Evolutionary conservation across 331 rosid species (phyloP), one percentile per base, ranked within the genome.

Genomic region (Prunus yedoensis): DNA sequence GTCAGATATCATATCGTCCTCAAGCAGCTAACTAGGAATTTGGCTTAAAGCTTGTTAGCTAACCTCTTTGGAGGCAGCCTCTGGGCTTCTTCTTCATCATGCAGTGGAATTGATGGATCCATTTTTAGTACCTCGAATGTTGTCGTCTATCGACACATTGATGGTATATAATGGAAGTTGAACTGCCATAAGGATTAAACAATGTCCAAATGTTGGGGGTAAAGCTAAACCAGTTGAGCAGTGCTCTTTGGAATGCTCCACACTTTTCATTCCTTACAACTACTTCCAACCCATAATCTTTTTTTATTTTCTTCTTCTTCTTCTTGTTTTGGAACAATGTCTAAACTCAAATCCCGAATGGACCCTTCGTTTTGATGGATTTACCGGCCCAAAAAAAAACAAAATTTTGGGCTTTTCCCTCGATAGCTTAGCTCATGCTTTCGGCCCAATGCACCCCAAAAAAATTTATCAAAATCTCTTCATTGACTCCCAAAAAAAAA

Each of bases 31-130:
- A 14, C 54, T 2, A n/a, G 68, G 68, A 63, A n/a, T 63, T 32
- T 63, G 23, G 47, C 13, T 41, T 10, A 0, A 63, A 1, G 12
- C 8, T 30, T 30, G 20, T 8, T 4, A 25, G 61, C 61, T 70
- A 57, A 79, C 87, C 83, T 83, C 58, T 79, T 71, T 21, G 70
- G 14, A 56, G 73, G 30, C 54, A 53, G 54, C 73, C 41, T 57
- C 25, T 21, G 80, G 41, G 32, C 45, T 45, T 54, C 69, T 12
- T 23, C 62, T 3, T 53, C 49, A 18, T 20, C 41, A 30, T 17
- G 74, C 23, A 21, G 4, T 49, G 41, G 57, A 32, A 30, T 21
- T 13, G 30, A 14, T 46, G 63, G 30, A 56, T 61, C 79, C 85
- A 82, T 79, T 56, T 63, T 35, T 3, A 2, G 20, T 53, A 45